phyloP scores from a whole-genome alignment of 495 filamentous ascomycete genomes.

The Talaromyces ruber region DNA sequence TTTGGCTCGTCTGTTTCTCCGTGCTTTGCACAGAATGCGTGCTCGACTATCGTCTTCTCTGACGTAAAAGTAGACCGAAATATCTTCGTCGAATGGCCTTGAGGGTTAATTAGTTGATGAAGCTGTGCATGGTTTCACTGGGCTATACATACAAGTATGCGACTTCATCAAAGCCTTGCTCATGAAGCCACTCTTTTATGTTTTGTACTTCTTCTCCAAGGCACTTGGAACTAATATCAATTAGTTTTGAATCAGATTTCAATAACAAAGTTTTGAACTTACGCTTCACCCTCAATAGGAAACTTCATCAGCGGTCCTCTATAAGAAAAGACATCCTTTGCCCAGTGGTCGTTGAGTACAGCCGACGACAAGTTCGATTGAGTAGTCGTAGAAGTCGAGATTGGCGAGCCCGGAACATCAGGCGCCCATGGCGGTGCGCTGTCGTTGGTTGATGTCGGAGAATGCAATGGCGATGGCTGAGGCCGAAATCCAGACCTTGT shows the following conservation, averaged over 20 bases:
- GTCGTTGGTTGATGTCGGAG: constrained; percentile 17
- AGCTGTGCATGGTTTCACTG: background rate
- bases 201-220: constrained; percentile 31
- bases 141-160: constrained; percentile 35
- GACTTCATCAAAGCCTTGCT: constrained; percentile 27
- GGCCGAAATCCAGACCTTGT: constrained; percentile 24
- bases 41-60: constrained; percentile 44
- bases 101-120: constrained; percentile 9
- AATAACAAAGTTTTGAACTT: constrained; percentile 10
- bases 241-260: constrained; percentile 10
- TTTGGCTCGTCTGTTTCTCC: constrained; percentile 26
- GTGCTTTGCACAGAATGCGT: constrained; percentile 47
- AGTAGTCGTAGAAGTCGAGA: constrained; percentile 29
- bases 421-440: constrained; percentile 26
- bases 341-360: constrained; percentile 40
- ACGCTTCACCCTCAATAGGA: constrained; percentile 29
- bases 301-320: constrained; percentile 31
- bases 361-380: constrained; percentile 22
- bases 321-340: constrained; percentile 37
- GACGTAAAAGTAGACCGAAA: constrained; percentile 48
- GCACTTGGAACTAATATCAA: constrained; percentile 34
- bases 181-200: constrained; percentile 27
- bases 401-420: constrained; percentile 31
- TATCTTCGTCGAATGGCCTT: constrained; percentile 28
- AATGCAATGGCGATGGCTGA: constrained; percentile 22